Evolutionary conservation across 352 stramenopile genomes (phyloP).

Genomic region (Phytophthora agathidicida): DNA sequence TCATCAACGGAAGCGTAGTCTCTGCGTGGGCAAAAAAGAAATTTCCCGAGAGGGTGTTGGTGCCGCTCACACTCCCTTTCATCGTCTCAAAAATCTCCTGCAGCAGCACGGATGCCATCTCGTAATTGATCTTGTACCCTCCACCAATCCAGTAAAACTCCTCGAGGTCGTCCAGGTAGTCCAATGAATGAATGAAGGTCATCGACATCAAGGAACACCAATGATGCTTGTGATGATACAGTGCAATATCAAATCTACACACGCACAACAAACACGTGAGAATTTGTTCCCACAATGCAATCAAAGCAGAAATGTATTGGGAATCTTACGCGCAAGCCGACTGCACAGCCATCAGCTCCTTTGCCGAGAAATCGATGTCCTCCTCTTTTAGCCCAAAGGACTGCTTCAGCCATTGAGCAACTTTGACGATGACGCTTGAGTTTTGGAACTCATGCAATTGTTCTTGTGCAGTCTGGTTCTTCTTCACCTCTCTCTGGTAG

Average conservation of each 20-base stretch:
- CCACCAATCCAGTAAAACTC: conserved; percentile 52
- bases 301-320: neutral
- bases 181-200: conserved; percentile 32
- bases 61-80: neutral
- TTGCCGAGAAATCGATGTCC: conserved; percentile 32
- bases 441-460: conserved; percentile 42
- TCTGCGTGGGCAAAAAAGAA: conserved; percentile 67
- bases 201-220: conserved; percentile 55
- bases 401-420: conserved; percentile 21
- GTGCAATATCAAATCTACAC: conserved; percentile 51
- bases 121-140: conserved; percentile 59
- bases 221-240: conserved; percentile 41
- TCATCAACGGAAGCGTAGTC: conserved; percentile 59
- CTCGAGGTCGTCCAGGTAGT: conserved; percentile 54
- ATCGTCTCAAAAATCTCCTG: conserved; percentile 44
- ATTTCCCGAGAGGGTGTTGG: conserved; percentile 24
- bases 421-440: conserved; percentile 22
- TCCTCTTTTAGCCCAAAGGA: conserved; percentile 25
- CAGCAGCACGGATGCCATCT: conserved; percentile 52
- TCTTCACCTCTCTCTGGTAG: conserved; percentile 56
- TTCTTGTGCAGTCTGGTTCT: conserved; percentile 38
- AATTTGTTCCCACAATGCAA: neutral
- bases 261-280: neutral
- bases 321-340: conserved; percentile 50
- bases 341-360: conserved; percentile 43